Evolutionary conservation across 2,329 filamentous ascomycete species (phyloP), one percentile per base, ranked within the genome.

Genomic region (Penicillium griseofulvum): DNA sequence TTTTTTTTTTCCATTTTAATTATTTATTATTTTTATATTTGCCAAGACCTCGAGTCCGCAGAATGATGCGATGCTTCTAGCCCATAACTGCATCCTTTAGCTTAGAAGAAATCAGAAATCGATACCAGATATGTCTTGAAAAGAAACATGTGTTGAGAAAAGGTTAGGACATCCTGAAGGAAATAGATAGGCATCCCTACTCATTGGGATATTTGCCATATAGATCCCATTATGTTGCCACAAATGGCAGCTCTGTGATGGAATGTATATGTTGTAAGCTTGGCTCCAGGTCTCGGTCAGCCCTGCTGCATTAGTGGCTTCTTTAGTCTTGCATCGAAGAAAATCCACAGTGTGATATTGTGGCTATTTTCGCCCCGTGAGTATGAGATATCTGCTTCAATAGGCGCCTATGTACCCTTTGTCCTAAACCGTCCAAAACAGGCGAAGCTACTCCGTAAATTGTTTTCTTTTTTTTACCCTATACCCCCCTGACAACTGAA

Each of bases 311-410:
- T 54, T 29, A 47, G 46, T 50, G 41, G 59, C 31, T 37, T 42
- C 36, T 28, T 51, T 39, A 39, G 55, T 48, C 48, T 36, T 53
- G 46, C 46, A 56, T 54, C 39, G 42, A 51, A 47, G 31, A 47
- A 45, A 55, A 51, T 22, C 41, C 46, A 28, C 49, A 33, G 29
- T 17, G 47, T 46, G 31, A 11, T 31, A 31, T 31, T 31, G 12
- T 31, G 53, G 56, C 60, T 62, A 61, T 59, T 62, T 62, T 62
- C 52, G 56, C 57, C 22, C 52, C 39, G 34, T 49, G 44, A 33
- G 24, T 49, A 31, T 39, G 19, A 46, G 49, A 45, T 47, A 22
- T 48, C 47, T 28, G 31, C 47, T 38, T 54, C 29, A 17, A 38
- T 45, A 47, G 39, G 45, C 34, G 44, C 52, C 41, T 19, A 29